Evolutionary conservation across 495 filamentous ascomycete species (phyloP), one percentile per base, ranked within the genome.

Genomic region (Aspergillus bridgeri): DNA sequence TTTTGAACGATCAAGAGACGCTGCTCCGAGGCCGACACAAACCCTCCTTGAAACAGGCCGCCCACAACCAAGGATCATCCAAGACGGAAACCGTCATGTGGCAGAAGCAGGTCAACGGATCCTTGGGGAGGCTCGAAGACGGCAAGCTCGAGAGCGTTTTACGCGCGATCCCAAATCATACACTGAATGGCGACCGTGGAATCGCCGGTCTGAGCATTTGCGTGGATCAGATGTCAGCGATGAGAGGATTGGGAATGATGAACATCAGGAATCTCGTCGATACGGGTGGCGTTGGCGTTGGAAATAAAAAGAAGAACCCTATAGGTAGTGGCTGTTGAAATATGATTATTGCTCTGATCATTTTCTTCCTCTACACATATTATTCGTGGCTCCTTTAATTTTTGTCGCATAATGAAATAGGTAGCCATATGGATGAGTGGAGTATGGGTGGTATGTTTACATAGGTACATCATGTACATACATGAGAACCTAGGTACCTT

Each of bases 21-120:
- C 8, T 23, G 48, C 48, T 13, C 17, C 19, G 19, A 21, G 47
- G 33, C 23, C 29, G n/a, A n/a, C n/a, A 46, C 33, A 18, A 25
- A 18, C 27, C 18, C 2, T 17, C 19, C 19, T 42, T 29, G 51
- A 29, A 24, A 54, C 53, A 47, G 21, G 33, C 27, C 56, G 43
- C 33, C 38, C 33, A 24, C 54, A 55, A 29, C 61, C 65, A 29
- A 49, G 49, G 13, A 64, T 68, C 6, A 65, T 68, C 24, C 62
- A 65, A 46, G 62, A 65, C 5, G 65, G 65, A 9, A 51, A 60
- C 17, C 53, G 58, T 24, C 57, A 65, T 11, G 54, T 68, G 11
- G 54, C 48, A 51, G 57, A 59, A 47, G 58, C 44, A n/a, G 61
- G 57, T n/a, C 55, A 61, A 18, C 54, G 56, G 33, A 51, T 68